Evolutionary conservation across 192 early-diverging fungal species (phyloP).

Genomic region (Cladochytrium replicatum): DNA sequence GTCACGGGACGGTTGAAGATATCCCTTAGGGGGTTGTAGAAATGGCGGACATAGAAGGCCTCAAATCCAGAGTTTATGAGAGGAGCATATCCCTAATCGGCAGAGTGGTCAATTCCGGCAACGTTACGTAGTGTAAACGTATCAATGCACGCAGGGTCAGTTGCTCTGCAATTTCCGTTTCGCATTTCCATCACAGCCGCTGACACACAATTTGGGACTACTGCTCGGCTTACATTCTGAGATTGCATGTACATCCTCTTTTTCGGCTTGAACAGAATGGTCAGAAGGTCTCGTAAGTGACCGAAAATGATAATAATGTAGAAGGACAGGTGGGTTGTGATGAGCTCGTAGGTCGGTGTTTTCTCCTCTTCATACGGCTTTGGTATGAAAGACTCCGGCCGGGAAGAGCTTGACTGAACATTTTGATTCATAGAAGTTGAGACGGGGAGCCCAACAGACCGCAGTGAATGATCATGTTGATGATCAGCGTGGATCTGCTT

Average conservation of each 20-base stretch:
- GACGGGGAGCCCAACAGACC: no score
- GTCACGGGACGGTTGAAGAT: conserved; percentile 92
- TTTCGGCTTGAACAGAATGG: conserved; percentile 60
- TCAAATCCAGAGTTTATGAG: conserved; percentile 92
- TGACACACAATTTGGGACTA: neutral
- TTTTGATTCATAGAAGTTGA: no score
- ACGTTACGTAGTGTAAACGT: no score
- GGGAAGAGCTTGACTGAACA: no score
- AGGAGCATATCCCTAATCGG: conserved; percentile 72
- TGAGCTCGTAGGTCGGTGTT: conserved; percentile 70
- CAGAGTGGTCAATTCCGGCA: no score
- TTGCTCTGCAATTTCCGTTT: no score
- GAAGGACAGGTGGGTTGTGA: conserved; percentile 92
- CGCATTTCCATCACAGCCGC: no score
- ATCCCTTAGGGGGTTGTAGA: conserved; percentile 82
- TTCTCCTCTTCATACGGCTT: conserved; percentile 41
- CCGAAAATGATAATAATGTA: conserved; percentile 89
- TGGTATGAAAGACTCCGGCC: no score
- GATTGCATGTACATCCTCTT: conserved; percentile 52
- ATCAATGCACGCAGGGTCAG: no score
- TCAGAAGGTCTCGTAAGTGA: conserved; percentile 88
- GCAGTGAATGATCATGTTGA: no score
- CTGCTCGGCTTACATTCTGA: neutral
- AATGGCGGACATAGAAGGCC: conserved; percentile 84
- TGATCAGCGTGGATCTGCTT: no score